A percentile compares a stretch with the other conserved stretches of the same genome.
Evolutionary conservation across 805 yeast species (phyloP).

Genomic region (Yamadazyma nakazawae): DNA sequence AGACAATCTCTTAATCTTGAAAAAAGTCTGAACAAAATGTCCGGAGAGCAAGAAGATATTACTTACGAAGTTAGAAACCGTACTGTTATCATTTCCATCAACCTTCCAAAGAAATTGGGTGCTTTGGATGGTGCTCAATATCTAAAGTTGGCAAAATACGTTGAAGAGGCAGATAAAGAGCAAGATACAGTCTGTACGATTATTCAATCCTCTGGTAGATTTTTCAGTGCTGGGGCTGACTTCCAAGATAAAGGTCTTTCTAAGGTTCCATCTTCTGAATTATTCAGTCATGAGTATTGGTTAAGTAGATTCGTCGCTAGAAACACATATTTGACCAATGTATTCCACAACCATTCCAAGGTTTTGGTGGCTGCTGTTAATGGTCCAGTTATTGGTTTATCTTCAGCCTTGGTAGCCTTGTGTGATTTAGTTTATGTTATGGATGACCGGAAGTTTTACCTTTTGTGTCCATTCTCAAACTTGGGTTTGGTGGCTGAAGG

Average conservation of each 20-base stretch:
- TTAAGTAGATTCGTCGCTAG: constrained; percentile 60
- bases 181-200: constrained; percentile 62
- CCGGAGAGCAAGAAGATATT: constrained; percentile 20
- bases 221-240: constrained; percentile 85
- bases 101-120: constrained; percentile 58
- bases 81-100: constrained; percentile 61
- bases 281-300: constrained; percentile 46
- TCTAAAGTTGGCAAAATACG: constrained; percentile 51
- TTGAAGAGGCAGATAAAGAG: constrained; percentile 62
- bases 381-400: constrained; percentile 84
- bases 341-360: constrained; percentile 68
- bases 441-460: constrained; percentile 51
- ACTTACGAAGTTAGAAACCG: constrained; percentile 43
- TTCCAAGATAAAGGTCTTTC: constrained; percentile 40
- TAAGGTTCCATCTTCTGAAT: constrained; percentile 26
- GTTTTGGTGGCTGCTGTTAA: constrained; percentile 70
- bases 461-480: constrained; percentile 76
- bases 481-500: constrained; percentile 85
- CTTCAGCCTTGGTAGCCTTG: constrained; percentile 69
- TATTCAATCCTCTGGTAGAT: constrained; percentile 67
- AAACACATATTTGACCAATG: constrained; percentile 64
- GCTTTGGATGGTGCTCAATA: constrained; percentile 68
- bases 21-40: background rate
- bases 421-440: constrained; percentile 74
- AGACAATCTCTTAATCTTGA: background rate